These are phyloP conservation scores for Logfia minima DNA, from an alignment of 129 eudicot genomes.

Conservation along the genomic window DNA sequence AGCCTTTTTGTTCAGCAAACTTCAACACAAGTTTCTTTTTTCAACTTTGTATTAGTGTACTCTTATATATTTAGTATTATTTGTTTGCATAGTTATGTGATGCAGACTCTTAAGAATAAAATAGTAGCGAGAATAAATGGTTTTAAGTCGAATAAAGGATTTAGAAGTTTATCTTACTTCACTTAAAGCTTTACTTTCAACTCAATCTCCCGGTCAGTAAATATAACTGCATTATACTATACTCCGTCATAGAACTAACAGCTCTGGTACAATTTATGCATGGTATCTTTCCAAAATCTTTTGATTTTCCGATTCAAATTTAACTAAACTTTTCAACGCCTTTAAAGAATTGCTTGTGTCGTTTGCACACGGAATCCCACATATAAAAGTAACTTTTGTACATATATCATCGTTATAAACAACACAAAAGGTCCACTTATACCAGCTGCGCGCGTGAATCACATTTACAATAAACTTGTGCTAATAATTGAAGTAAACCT, in stretches of 20 bases:
- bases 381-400: neutral
- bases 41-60: too few species aligned
- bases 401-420: neutral
- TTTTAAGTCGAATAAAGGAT: too few species aligned
- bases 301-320: neutral
- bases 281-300: neutral
- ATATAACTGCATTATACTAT: neutral
- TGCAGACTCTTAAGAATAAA: too few species aligned
- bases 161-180: too few species aligned
- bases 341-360: neutral
- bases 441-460: constrained; percentile 1
- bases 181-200: too few species aligned
- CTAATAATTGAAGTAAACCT: neutral
- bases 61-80: too few species aligned
- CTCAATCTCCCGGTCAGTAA: too few species aligned
- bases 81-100: too few species aligned
- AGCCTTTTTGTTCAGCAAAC: too few species aligned
- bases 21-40: too few species aligned
- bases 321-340: neutral
- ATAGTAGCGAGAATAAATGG: too few species aligned
- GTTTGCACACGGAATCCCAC: neutral
- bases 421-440: neutral
- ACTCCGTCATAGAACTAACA: neutral
- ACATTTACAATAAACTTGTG: neutral
- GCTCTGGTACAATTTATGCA: neutral